Evolutionary conservation across 2,329 filamentous ascomycete genomes (phyloP).

Genomic region (Stagonosporopsis cucurbitacearum): DNA sequence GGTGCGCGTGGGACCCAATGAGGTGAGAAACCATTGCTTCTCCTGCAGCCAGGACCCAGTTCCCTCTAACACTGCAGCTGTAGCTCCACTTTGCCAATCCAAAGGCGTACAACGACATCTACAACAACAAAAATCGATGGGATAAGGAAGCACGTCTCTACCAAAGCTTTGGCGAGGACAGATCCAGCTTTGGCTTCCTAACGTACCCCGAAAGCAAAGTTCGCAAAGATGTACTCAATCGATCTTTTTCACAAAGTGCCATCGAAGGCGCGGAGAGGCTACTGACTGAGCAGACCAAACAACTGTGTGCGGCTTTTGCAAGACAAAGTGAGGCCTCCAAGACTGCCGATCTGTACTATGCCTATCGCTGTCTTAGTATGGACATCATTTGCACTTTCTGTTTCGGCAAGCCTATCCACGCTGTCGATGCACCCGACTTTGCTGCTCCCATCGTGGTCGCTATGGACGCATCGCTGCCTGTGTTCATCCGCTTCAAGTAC

Average conservation of each 20-base stretch:
- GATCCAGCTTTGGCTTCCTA: slow-evolving; percentile 53
- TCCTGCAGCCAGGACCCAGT: background rate
- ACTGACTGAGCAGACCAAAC: slow-evolving; percentile 47
- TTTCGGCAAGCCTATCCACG: slow-evolving; percentile 51
- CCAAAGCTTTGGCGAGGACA: slow-evolving; percentile 50
- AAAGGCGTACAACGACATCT: slow-evolving; percentile 53
- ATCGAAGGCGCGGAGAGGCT: slow-evolving; percentile 48
- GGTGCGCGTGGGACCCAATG: slow-evolving; percentile 39
- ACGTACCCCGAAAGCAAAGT: slow-evolving; percentile 51
- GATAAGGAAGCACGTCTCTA: slow-evolving; percentile 53
- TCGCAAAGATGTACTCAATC: slow-evolving; percentile 52
- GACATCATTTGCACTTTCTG: slow-evolving; percentile 47
- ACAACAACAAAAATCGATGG: slow-evolving; percentile 51
- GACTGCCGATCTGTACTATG: slow-evolving; percentile 33
- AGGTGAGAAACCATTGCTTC: slow-evolving; percentile 21
- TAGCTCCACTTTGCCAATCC: slow-evolving; percentile 55
- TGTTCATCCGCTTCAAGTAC: slow-evolving; percentile 51
- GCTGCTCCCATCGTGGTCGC: slow-evolving; percentile 52
- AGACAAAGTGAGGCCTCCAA: slow-evolving; percentile 29
- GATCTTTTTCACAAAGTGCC: slow-evolving; percentile 51
- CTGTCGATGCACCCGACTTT: slow-evolving; percentile 50
- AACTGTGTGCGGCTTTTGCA: slow-evolving; percentile 40
- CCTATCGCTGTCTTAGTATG: slow-evolving; percentile 36
- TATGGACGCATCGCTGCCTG: slow-evolving; percentile 48
- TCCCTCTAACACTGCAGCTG: slow-evolving; percentile 14